phyloP scores from a whole-genome alignment of 2,329 filamentous ascomycete species.

The Nothomitra cinnamomea region DNA sequence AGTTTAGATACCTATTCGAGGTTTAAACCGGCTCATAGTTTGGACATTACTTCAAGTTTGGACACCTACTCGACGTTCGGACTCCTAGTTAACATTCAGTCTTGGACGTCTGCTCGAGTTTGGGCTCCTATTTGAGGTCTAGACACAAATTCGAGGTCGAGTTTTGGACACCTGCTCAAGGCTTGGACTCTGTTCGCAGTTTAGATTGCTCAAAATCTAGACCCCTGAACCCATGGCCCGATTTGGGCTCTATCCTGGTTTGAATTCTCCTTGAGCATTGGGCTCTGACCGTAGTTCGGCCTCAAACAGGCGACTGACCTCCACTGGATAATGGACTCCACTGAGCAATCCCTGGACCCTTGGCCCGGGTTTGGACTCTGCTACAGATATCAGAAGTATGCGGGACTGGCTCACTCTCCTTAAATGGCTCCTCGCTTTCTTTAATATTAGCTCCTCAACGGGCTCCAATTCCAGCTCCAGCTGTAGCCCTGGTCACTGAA shows the following conservation, averaged over 20 bases:
- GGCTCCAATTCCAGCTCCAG: background rate
- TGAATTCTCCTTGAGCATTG: background rate
- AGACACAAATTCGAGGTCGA: no score
- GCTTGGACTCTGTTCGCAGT: no score
- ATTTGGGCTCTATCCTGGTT: background rate
- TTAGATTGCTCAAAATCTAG: no score
- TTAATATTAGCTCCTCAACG: background rate
- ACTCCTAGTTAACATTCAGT: background rate
- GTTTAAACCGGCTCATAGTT: no score
- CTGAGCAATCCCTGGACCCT: background rate
- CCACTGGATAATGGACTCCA: no score
- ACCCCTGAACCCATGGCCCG: no score
- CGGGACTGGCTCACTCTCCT: background rate
- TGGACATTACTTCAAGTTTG: no score
- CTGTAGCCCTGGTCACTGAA: background rate
- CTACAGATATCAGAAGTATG: background rate
- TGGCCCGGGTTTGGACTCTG: background rate
- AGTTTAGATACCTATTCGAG: no score
- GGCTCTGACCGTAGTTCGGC: background rate
- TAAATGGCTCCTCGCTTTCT: background rate
- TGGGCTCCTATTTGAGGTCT: background rate
- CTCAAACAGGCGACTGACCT: no score
- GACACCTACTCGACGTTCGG: background rate
- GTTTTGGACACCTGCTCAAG: no score
- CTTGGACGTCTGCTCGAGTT: background rate